Base-by-base conservation (phyloP, 495 filamentous ascomycete species). In the Monascus purpureus region DNA sequence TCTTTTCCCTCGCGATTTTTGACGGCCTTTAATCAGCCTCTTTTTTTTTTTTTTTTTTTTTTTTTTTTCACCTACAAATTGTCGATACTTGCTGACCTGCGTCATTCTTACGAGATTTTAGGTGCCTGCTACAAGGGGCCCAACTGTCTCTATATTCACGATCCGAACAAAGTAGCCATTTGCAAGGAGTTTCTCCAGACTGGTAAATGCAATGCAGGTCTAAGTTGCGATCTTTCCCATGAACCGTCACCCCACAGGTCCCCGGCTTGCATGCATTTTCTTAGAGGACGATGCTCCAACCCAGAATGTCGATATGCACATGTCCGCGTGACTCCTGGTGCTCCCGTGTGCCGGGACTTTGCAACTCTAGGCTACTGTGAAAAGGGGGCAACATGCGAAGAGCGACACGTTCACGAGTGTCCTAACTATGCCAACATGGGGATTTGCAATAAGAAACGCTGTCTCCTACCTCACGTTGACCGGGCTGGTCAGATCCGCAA, bases 361-460 rank as follows among this genome's bases (percentile, higher is more conserved):
- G 87, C 81, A 13, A 73, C 72, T 12, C 67, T 92, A 43, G 90
- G 90, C 25, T 95, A 90, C 50, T 97, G 90, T 61, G 77, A 81
- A 33, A 82, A 84, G 49, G 90, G 90, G 28, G 66, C 66, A 25
- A 50, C 61, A 26, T 97, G 90, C 50, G 49, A 75, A 36, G 75
- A 93, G 38, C 81, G 83, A 39, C 90, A 97, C 55, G 75, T 82
- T 33, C 62, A 72, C 54, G 90, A 95, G 51, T 97, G 90, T 48
- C 90, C 90, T 28, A 82, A 95, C 50, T 93, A 92, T 63, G 80
- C 82, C 65, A 93, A 94, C 59, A 80, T 68, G 31, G 88, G 87
- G 38, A 58, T 66, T 22, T 97, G 90, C 72, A 77, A 73, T 45
- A 75, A 73, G 48, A 77, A 77, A 55, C 77, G 75, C 20, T 97